Evolutionary conservation across 305 asterid species (phyloP).

Genomic region (Solanum chacoense): DNA sequence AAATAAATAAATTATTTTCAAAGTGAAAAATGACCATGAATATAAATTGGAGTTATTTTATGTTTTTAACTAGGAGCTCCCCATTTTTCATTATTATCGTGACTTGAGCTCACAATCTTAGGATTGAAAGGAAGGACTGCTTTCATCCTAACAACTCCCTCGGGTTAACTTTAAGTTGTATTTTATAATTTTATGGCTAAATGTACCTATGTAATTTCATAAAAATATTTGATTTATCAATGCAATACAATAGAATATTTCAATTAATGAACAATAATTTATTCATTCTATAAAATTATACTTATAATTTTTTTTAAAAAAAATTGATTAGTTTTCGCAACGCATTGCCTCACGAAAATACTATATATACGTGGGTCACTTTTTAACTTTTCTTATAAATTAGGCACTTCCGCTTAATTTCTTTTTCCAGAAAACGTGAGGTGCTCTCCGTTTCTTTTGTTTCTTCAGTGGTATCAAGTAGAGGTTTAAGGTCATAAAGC

Average conservation of each 20-base stretch:
- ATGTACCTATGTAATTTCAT: no score
- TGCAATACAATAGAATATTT: not conserved
- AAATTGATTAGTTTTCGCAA: not conserved
- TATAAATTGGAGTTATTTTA: no score
- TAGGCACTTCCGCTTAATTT: not conserved
- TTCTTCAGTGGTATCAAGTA: not conserved
- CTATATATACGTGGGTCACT: not conserved
- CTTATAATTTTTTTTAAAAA: no score
- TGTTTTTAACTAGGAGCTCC: not conserved
- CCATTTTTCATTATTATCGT: no score
- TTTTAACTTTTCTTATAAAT: not conserved
- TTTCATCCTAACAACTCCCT: no score
- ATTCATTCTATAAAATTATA: not conserved
- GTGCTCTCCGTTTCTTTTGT: not conserved
- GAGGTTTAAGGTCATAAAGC: not conserved
- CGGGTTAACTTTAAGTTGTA: no score
- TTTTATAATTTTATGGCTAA: no score
- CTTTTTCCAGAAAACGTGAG: not conserved
- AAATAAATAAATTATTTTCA: not conserved
- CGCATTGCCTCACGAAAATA: not conserved
- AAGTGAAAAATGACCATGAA: not conserved
- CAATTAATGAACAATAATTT: not conserved
- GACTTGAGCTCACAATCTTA: not conserved
- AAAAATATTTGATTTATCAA: no score
- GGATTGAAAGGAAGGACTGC: fast-evolving